These are phyloP conservation scores for Petunia axillaris DNA, from an alignment of 257 asterid species.

Conservation along the genomic window DNA sequence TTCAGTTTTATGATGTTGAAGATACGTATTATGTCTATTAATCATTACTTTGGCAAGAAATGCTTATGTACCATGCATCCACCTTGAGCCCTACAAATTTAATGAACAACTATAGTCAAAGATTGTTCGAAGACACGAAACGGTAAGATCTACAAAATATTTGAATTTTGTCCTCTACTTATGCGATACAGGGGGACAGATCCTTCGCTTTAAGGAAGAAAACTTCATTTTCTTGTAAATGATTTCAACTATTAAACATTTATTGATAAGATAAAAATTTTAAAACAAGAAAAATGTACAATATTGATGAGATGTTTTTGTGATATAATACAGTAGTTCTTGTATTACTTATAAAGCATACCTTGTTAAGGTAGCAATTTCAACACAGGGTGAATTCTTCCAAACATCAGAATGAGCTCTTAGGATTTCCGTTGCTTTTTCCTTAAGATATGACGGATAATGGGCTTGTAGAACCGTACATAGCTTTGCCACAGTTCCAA, in stretches of 20 bases:
- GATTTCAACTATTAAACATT: neutral
- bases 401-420: constrained; percentile 48
- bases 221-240: neutral
- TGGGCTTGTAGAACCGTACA: constrained; percentile 56
- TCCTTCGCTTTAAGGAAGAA: neutral
- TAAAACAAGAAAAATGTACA: neutral
- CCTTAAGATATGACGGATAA: constrained; percentile 38
- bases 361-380: constrained; percentile 40
- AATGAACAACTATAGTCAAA: neutral
- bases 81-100: constrained; percentile 18
- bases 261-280: neutral
- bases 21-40: neutral
- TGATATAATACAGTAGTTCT: neutral
- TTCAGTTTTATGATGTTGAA: too few relatives aligned
- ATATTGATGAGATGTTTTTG: neutral
- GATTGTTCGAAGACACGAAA: neutral
- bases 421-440: constrained; percentile 54
- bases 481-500: constrained; percentile 55
- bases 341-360: neutral
- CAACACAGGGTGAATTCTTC: constrained; percentile 57
- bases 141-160: neutral
- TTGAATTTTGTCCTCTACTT: neutral
- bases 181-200: neutral
- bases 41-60: neutral
- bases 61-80: neutral